phyloP scores from a whole-genome alignment of 2,329 filamentous ascomycete genomes.

The Ilyonectria sp. region DNA sequence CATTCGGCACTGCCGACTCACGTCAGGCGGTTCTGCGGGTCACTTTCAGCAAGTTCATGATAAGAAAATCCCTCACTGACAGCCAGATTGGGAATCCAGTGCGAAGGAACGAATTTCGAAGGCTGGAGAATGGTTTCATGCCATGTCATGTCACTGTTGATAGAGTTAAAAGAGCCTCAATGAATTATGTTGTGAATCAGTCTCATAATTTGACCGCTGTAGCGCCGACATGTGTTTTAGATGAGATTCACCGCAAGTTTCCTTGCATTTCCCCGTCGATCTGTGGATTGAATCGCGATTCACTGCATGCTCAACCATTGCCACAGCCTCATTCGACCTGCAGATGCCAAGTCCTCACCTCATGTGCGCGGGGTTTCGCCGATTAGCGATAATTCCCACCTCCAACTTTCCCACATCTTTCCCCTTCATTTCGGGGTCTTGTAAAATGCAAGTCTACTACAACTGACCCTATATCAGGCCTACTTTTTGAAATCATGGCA shows the following conservation, averaged over 20 bases:
- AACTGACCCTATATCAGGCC: background rate
- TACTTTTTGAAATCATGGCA: constrained; percentile 27
- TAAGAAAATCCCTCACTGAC: background rate
- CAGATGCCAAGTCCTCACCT: too few species aligned
- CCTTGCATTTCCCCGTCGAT: too few species aligned
- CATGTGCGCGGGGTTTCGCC: too few species aligned
- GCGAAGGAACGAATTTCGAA: background rate
- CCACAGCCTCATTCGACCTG: too few species aligned
- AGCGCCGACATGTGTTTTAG: too few species aligned
- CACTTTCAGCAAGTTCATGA: background rate
- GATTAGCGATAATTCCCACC: background rate
- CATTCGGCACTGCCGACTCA: background rate
- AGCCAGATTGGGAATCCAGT: background rate
- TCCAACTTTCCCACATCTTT: background rate
- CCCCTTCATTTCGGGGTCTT: background rate
- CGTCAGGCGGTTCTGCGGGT: background rate
- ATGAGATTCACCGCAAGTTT: too few species aligned
- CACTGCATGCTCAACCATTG: too few species aligned
- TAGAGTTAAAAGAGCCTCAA: too few species aligned
- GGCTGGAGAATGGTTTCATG: background rate
- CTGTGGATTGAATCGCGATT: too few species aligned
- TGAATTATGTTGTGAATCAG: too few species aligned
- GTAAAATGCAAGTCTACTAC: background rate
- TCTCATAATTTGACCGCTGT: too few species aligned
- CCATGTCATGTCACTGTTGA: background rate